Conservation (phyloP, 371 early-diverging fungal genomes). For the Haplosporangium sp. region DNA sequence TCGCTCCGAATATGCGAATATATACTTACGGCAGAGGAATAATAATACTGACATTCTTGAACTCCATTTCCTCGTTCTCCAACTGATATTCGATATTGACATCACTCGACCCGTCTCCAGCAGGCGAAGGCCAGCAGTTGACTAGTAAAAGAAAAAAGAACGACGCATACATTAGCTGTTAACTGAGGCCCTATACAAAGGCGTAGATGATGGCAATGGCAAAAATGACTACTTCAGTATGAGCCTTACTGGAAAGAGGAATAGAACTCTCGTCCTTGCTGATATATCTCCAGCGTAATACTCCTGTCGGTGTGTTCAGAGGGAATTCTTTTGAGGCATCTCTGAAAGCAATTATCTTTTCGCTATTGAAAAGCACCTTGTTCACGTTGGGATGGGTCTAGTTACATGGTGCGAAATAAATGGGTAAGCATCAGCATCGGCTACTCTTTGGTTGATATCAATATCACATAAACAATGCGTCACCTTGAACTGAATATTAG, state of each 20-base stretch:
- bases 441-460: neutral
- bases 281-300: slow-evolving; percentile 89
- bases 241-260: slow-evolving; percentile 82
- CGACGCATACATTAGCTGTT: neutral
- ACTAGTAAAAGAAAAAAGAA: slow-evolving; percentile 59
- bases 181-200: neutral
- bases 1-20: slow-evolving; percentile 26
- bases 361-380: slow-evolving; percentile 82
- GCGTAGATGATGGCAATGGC: neutral
- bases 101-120: slow-evolving; percentile 87
- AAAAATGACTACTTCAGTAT: neutral
- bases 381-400: slow-evolving; percentile 98
- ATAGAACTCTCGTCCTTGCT: slow-evolving; percentile 84
- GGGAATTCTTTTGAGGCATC: slow-evolving; percentile 90
- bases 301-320: slow-evolving; percentile 81
- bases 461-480: neutral
- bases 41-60: slow-evolving; percentile 87
- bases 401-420: neutral
- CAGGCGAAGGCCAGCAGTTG: slow-evolving; percentile 97
- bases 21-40: slow-evolving; percentile 89
- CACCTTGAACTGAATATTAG: slow-evolving; percentile 83
- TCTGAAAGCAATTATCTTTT: slow-evolving; percentile 80
- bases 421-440: neutral
- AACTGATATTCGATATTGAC: slow-evolving; percentile 96
- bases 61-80: slow-evolving; percentile 75